Base-by-base conservation (phyloP, 257 asterid species). In the Salvia rosmarinus region DNA sequence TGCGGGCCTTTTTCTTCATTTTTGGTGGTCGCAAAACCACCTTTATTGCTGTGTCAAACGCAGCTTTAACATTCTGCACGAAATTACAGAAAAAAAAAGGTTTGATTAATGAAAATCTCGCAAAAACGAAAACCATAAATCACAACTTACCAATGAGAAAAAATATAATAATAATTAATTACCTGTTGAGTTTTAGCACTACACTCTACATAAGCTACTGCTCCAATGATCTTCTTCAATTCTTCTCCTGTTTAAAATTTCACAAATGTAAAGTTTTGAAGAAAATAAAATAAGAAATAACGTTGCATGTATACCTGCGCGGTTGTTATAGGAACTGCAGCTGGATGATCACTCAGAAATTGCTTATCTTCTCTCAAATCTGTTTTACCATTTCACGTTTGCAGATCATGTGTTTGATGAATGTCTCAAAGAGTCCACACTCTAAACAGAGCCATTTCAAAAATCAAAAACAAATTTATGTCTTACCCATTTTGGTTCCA, bases 181-280 rank as follows among this genome's bases (percentile, higher is more conserved):
- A 92, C 98, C 92, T 92, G 96, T 67, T 92, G 98, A 63, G 96
- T 88, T 69, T 88, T 92, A 70, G 98, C 95, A 68, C 98, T 92
- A 63, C 96, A 92, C 70, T 92, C 98, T 58, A 83, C 79, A 77
- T 89, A 92, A 72, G 95, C 89, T 71, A 86, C 88, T 71, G 96
- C 98, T 7, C 98, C 96, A 60, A 86, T 86, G 83, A 77, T 79
- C 83, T 86, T 88, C 82, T 77, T 88, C 78, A 90, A 65, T 73
- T 92, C 98, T 73, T 92, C 98, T 9, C 98, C 96, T 91, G 71
- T 10, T 68, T 4, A 13, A 51, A 25, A 40, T 43, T 9, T 0
- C 10, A 12, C 42, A 25, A 2, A 4, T 39, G 2, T 40, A 21
- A 4, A 8, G 2, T 16, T 25, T 30, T 30, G 2, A 32, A 42